Percentiles rank a stretch among this genome's conserved stretches.
phyloP scores from a whole-genome alignment of 805 yeast species.

The Yamadazyma akitaensis region DNA sequence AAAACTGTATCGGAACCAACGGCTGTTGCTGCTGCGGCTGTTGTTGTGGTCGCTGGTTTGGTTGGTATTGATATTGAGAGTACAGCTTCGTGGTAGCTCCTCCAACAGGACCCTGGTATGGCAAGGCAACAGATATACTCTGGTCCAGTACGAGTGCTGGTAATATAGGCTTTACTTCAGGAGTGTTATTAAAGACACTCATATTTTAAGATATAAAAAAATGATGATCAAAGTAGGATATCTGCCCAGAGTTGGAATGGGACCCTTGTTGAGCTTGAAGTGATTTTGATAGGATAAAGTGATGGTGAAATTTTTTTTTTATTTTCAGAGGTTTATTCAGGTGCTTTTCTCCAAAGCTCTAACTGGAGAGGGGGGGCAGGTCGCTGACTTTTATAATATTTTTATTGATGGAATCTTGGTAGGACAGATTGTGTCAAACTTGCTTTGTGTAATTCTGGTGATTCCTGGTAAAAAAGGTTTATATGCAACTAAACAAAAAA shows the following conservation, averaged over 20 bases:
- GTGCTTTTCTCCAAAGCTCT: no score
- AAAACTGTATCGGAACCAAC: slow-evolving; percentile 13
- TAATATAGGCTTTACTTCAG: slow-evolving; percentile 13
- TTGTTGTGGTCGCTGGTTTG: background rate
- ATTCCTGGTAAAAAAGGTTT: background rate
- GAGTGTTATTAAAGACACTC: slow-evolving; percentile 10
- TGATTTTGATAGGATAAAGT: background rate
- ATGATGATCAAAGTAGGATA: background rate
- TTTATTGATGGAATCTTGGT: slow-evolving; percentile 4
- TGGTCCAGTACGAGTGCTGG: slow-evolving; percentile 10
- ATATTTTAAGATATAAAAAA: background rate
- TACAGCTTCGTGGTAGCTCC: background rate
- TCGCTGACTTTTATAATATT: background rate
- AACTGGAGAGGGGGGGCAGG: no score
- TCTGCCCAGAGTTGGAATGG: background rate
- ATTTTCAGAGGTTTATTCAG: background rate
- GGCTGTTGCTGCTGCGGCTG: slow-evolving; percentile 3
- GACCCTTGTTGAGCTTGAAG: background rate
- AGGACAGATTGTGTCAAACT: slow-evolving; percentile 10
- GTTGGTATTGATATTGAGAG: slow-evolving; percentile 1
- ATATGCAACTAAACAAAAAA: background rate
- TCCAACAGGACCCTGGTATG: background rate
- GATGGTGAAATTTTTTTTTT: background rate
- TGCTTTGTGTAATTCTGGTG: background rate
- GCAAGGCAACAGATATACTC: background rate